A percentile compares a stretch with the other conserved stretches of the same genome.
These are phyloP conservation scores for Pseudocercospora macadamiae DNA, from an alignment of 2,329 filamentous ascomycete genomes.

Conservation along the genomic window DNA sequence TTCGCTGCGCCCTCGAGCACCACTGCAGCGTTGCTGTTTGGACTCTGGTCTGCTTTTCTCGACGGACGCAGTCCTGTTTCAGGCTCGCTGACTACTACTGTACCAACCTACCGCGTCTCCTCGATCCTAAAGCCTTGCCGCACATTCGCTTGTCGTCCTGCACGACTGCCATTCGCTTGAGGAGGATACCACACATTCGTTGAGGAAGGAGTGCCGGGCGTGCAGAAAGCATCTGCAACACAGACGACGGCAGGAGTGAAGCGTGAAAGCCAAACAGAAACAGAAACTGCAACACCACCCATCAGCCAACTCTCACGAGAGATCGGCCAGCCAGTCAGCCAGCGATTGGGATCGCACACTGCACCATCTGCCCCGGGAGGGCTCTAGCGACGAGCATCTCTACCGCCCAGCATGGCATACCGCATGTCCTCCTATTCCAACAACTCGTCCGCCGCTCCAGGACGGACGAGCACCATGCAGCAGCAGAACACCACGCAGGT, in stretches of 20 bases:
- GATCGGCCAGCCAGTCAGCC: not conserved
- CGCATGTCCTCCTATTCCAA: constrained; percentile 65
- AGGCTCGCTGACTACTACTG: not conserved
- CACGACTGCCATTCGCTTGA: constrained; percentile 17
- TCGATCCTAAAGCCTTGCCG: constrained; percentile 1
- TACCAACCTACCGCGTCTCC: too few relatives aligned
- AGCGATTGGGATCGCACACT: constrained; percentile 1
- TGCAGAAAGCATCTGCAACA: not conserved
- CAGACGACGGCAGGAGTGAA: not conserved
- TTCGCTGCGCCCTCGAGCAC: not conserved
- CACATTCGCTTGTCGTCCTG: constrained; percentile 18
- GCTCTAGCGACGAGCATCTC: constrained; percentile 2
- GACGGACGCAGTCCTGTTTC: not conserved
- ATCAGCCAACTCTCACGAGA: constrained; percentile 10
- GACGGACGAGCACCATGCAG: constrained; percentile 53
- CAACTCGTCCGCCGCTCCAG: constrained; percentile 57
- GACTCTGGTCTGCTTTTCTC: not conserved
- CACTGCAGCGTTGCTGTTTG: not conserved
- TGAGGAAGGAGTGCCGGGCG: not conserved
- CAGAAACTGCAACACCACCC: not conserved
- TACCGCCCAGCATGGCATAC: constrained; percentile 57
- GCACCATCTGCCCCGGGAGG: constrained; percentile 5
- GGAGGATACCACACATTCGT: constrained; percentile 17
- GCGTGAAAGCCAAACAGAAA: not conserved
- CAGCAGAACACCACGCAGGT: constrained; percentile 69